A percentile compares a stretch with the other conserved stretches of the same genome.
Conservation (phyloP, 805 yeast genomes). For the Metschnikowia proteae region DNA sequence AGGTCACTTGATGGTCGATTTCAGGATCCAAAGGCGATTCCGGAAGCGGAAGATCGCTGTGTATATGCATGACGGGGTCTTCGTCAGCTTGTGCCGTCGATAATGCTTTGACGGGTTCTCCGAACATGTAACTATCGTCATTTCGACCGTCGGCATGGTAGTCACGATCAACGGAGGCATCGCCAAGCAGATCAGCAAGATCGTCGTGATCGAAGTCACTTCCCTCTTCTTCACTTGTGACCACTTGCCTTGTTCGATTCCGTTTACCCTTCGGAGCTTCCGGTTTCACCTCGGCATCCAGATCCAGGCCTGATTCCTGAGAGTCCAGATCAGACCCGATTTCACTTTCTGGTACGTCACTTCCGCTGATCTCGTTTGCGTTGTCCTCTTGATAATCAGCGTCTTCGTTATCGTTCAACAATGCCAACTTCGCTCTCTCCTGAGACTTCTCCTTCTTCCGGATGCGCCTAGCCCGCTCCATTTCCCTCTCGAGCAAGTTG, state of each 20-base stretch:
- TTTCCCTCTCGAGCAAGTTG: conserved; percentile 46
- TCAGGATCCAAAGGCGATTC: conserved; percentile 9
- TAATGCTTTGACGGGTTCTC: conserved; percentile 9
- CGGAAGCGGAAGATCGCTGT: conserved; percentile 12
- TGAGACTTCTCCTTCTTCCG: conserved; percentile 40
- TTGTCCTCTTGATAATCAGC: conserved; percentile 14
- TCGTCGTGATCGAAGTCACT: neutral
- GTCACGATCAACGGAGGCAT: conserved; percentile 5
- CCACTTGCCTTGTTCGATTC: conserved; percentile 9
- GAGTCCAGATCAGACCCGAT: neutral
- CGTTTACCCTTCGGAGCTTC: neutral
- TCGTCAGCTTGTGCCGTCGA: conserved; percentile 8
- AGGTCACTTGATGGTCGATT: conserved; percentile 3
- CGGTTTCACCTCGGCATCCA: neutral
- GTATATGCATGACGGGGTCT: conserved; percentile 16
- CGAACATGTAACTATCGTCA: conserved; percentile 20
- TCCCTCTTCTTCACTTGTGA: conserved; percentile 15
- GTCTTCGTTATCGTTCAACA: conserved; percentile 17
- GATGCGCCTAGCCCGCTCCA: conserved; percentile 44
- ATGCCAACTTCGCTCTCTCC: conserved; percentile 35
- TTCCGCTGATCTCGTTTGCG: conserved; percentile 9
- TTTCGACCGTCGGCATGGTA: conserved; percentile 15
- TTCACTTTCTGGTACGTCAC: conserved; percentile 23
- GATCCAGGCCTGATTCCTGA: neutral
- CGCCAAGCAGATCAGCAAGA: neutral